These are phyloP conservation scores for Microcyclospora pomicola DNA, from an alignment of 2,329 filamentous ascomycete genomes.

Conservation along the genomic window DNA sequence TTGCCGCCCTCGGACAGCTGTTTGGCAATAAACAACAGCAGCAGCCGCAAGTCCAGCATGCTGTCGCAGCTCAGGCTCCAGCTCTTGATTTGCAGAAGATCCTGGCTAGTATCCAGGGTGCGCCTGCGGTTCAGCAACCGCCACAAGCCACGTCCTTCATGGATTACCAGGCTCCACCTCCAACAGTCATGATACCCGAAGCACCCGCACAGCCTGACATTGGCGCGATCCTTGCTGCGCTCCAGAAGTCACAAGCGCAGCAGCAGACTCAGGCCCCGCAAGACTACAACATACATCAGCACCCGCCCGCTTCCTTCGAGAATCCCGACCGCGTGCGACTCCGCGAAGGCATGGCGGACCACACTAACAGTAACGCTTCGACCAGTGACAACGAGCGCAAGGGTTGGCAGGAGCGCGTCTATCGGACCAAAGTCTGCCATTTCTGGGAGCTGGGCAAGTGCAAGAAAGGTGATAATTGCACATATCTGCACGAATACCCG, in stretches of 20 bases:
- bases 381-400: slow-evolving; percentile 5
- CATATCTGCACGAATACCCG: slow-evolving; percentile 16
- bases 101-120: slow-evolving; percentile 9
- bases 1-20: slow-evolving; percentile 3
- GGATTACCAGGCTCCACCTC: slow-evolving; percentile 1
- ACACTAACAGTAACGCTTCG: no score
- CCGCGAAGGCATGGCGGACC: slow-evolving; percentile 3
- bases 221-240: slow-evolving; percentile 17
- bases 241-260: slow-evolving; percentile 4
- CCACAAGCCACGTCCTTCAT: not conserved
- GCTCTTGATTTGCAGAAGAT: slow-evolving; percentile 10
- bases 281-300: slow-evolving; percentile 2
- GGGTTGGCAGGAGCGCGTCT: slow-evolving; percentile 9
- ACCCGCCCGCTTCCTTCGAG: slow-evolving; percentile 4
- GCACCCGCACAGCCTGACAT: slow-evolving; percentile 11
- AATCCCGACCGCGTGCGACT: not conserved
- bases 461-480: slow-evolving; percentile 29
- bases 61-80: slow-evolving; percentile 3
- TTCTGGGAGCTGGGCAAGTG: slow-evolving; percentile 42
- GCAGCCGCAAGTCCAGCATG: slow-evolving; percentile 6
- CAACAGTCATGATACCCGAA: slow-evolving; percentile 1
- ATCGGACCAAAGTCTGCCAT: slow-evolving; percentile 30
- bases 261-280: not conserved
- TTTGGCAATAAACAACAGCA: slow-evolving; percentile 12
- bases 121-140: slow-evolving; percentile 1